Evolutionary conservation across 192 early-diverging fungal genomes (phyloP).

Genomic region (Backusella tarrabulga): DNA sequence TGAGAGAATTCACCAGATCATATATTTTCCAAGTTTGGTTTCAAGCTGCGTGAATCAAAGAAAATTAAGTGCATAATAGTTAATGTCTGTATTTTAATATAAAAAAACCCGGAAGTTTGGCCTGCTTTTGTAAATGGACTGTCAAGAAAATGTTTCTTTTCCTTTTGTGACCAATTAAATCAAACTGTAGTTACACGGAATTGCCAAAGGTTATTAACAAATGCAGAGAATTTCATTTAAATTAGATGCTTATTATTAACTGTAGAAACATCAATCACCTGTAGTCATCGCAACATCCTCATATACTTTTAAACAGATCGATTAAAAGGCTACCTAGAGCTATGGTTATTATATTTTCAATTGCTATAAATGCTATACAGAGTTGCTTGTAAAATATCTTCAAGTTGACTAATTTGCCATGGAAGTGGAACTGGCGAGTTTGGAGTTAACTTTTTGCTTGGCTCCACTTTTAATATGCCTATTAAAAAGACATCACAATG

Average conservation of each 20-base stretch:
- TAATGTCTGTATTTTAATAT: neutral
- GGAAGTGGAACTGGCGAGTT: neutral
- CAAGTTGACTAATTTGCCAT: too few relatives aligned
- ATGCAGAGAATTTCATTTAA: constrained; percentile 2
- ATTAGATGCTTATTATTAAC: neutral
- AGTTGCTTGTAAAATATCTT: too few relatives aligned
- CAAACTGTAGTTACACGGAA: neutral
- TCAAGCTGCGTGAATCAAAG: too few relatives aligned
- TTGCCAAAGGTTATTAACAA: neutral
- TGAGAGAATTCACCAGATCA: too few relatives aligned
- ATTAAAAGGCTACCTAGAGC: neutral
- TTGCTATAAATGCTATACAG: too few relatives aligned
- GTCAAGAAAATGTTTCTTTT: neutral
- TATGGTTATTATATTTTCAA: too few relatives aligned
- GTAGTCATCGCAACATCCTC: neutral
- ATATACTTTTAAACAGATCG: neutral
- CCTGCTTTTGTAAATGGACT: neutral
- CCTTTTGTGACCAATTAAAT: neutral
- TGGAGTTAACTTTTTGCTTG: neutral
- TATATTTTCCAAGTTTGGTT: too few relatives aligned
- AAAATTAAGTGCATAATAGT: neutral
- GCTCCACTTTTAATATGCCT: neutral
- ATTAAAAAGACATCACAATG: neutral
- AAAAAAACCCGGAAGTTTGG: neutral
- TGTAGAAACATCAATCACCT: too few relatives aligned